phyloP scores from a whole-genome alignment of 192 early-diverging fungal species.

The Coemansia sp. region DNA sequence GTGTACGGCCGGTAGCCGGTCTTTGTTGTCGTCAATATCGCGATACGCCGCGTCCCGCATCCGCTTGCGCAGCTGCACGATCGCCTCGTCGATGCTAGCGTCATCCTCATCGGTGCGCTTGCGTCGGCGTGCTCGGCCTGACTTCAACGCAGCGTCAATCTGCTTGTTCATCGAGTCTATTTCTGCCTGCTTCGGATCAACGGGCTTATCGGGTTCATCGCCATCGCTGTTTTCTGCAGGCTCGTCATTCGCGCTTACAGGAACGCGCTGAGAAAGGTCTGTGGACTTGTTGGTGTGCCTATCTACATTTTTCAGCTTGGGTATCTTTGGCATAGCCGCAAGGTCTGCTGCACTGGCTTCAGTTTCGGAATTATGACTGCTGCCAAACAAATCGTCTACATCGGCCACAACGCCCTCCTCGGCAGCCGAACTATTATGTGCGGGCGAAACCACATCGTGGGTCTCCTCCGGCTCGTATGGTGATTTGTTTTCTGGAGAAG shows the following conservation, averaged over 20 bases:
- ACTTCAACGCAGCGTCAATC: constrained; percentile 44
- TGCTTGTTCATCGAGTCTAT: constrained; percentile 43
- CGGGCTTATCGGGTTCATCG: constrained; percentile 9
- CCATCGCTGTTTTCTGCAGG: constrained; percentile 2
- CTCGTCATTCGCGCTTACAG: not conserved
- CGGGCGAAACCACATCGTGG: not conserved
- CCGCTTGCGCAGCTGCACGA: constrained; percentile 48
- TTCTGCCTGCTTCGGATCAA: constrained; percentile 48
- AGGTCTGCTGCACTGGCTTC: not conserved
- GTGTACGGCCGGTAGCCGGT: constrained; percentile 50
- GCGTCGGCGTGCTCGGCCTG: constrained; percentile 38
- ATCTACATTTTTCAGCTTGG: constrained; percentile 16
- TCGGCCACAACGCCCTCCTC: not conserved
- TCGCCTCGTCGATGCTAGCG: constrained; percentile 46
- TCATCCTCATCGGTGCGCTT: constrained; percentile 54
- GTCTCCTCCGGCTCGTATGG: constrained; percentile 1
- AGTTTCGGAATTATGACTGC: not conserved
- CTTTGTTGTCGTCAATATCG: constrained; percentile 53
- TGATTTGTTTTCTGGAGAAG: constrained; percentile 9
- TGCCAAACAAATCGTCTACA: constrained; percentile 11
- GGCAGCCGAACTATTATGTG: not conserved
- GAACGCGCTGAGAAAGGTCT: not conserved
- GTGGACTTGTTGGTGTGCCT: not conserved
- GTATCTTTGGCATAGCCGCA: constrained; percentile 43
- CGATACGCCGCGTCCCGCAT: constrained; percentile 54